phyloP scores from a whole-genome alignment of 352 stramenopile genomes.

The Thraustotheca clavata region DNA sequence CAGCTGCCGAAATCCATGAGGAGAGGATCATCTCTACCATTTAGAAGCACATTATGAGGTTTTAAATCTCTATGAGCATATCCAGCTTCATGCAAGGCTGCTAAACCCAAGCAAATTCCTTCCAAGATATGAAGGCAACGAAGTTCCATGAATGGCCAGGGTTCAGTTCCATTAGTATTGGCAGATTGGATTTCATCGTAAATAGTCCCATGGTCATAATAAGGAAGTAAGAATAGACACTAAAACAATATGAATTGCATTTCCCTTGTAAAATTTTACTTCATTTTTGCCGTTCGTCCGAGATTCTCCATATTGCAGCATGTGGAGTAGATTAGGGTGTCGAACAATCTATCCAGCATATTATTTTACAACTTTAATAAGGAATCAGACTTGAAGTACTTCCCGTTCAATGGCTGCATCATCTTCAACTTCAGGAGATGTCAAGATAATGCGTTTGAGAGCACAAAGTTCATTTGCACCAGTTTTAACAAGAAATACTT shows the following conservation, averaged over 20 bases:
- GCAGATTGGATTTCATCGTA: constrained; percentile 65
- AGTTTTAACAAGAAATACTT: constrained; percentile 63
- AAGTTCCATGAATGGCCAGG: constrained; percentile 81
- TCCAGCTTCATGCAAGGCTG: constrained; percentile 61
- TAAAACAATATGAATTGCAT: constrained; percentile 22
- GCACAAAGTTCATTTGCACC: constrained; percentile 56
- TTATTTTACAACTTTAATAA: background rate
- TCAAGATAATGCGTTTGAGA: constrained; percentile 73
- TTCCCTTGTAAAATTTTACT: constrained; percentile 26
- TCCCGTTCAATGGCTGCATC: constrained; percentile 71
- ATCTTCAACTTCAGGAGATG: constrained; percentile 68
- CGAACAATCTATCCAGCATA: constrained; percentile 56
- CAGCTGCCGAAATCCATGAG: constrained; percentile 83
- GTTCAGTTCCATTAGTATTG: constrained; percentile 50
- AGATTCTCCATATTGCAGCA: constrained; percentile 69
- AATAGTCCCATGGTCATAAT: constrained; percentile 73
- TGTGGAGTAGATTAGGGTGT: constrained; percentile 68
- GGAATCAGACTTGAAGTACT: constrained; percentile 47
- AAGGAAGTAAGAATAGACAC: constrained; percentile 81
- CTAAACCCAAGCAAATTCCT: constrained; percentile 69
- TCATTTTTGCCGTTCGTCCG: constrained; percentile 51
- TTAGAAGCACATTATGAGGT: constrained; percentile 76
- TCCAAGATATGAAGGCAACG: constrained; percentile 74
- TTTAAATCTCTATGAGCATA: constrained; percentile 84
- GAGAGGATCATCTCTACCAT: constrained; percentile 30